phyloP scores from a whole-genome alignment of 345 rosid genomes.

The Stellera chamaejasme region DNA sequence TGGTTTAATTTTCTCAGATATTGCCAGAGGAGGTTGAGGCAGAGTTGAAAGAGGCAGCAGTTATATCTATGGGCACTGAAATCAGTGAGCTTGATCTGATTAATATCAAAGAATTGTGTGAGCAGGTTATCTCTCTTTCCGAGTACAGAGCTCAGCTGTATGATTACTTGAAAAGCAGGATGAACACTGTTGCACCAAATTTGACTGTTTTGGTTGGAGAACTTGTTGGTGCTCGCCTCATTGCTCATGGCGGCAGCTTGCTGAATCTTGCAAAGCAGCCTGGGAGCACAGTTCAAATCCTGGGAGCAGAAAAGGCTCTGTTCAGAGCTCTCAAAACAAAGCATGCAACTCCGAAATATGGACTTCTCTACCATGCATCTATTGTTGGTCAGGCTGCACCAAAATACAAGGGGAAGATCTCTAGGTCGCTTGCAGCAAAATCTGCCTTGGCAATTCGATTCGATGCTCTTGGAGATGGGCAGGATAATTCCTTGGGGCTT shows the following conservation, averaged over 20 bases:
- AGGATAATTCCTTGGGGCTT: conserved; percentile 73
- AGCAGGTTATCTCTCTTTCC: conserved; percentile 74
- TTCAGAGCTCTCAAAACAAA: conserved; percentile 92
- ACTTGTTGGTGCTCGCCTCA: conserved; percentile 93
- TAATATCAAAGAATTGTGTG: conserved; percentile 69
- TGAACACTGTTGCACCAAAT: conserved; percentile 91
- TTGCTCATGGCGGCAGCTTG: conserved; percentile 93
- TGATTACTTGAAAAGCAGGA: conserved; percentile 81
- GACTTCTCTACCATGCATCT: conserved; percentile 87
- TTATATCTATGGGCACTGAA: conserved; percentile 94
- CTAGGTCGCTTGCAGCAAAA: conserved; percentile 87
- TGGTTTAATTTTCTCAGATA: conserved; percentile 26
- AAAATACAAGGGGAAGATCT: conserved; percentile 75
- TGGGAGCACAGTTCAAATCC: conserved; percentile 88
- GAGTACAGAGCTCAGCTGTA: conserved; percentile 89
- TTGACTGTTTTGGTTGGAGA: conserved; percentile 94
- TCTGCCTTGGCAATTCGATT: conserved; percentile 65
- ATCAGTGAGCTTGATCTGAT: conserved; percentile 69
- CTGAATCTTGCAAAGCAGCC: conserved; percentile 91
- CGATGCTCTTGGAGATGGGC: conserved; percentile 85
- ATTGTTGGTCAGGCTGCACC: conserved; percentile 87
- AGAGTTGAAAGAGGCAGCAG: conserved; percentile 73
- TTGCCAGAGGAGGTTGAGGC: conserved; percentile 65
- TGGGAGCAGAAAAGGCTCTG: conserved; percentile 92
- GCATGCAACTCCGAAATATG: conserved; percentile 89